A percentile compares a stretch with the other conserved stretches of the same genome.
Conservation (phyloP, 2,329 filamentous ascomycete genomes). For the Cercospora berteroae region DNA sequence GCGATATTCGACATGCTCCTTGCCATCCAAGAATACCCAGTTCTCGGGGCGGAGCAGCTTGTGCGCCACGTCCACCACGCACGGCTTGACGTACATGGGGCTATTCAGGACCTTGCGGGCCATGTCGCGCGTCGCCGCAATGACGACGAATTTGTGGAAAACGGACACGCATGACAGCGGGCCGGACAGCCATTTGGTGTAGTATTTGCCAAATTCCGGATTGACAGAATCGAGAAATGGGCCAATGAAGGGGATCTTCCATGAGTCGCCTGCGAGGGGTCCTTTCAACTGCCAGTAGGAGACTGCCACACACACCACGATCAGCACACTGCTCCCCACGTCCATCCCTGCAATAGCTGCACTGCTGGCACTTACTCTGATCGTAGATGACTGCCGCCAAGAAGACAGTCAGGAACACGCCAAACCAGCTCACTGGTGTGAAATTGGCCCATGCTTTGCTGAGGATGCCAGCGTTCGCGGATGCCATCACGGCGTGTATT, state of each 20-base stretch:
- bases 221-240: slow-evolving; percentile 90
- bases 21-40: slow-evolving; percentile 97
- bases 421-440: slow-evolving; percentile 53
- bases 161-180: slow-evolving; percentile 95
- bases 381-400: slow-evolving; percentile 77
- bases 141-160: slow-evolving; percentile 99
- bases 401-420: slow-evolving; percentile 68
- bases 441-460: slow-evolving; percentile 59
- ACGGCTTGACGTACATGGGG: slow-evolving; percentile 86
- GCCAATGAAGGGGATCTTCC: slow-evolving; percentile 63
- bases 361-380: slow-evolving; percentile 65
- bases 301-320: slow-evolving; percentile 34
- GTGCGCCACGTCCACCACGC: slow-evolving; percentile 88
- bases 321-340: background rate
- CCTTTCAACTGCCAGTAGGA: slow-evolving; percentile 50
- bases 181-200: slow-evolving; percentile 87
- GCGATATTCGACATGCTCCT: slow-evolving; percentile 91
- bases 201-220: slow-evolving; percentile 87
- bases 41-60: slow-evolving; percentile 90
- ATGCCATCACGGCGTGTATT: slow-evolving; percentile 66
- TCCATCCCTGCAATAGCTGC: background rate
- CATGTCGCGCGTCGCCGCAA: slow-evolving; percentile 92
- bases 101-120: slow-evolving; percentile 97
- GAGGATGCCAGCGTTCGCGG: slow-evolving; percentile 50
- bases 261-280: slow-evolving; percentile 47